A percentile compares a stretch with the other conserved stretches of the same genome.
Evolutionary conservation across 164 flowering plant genomes (phyloP).

Genomic region (Nelumbo lutea): DNA sequence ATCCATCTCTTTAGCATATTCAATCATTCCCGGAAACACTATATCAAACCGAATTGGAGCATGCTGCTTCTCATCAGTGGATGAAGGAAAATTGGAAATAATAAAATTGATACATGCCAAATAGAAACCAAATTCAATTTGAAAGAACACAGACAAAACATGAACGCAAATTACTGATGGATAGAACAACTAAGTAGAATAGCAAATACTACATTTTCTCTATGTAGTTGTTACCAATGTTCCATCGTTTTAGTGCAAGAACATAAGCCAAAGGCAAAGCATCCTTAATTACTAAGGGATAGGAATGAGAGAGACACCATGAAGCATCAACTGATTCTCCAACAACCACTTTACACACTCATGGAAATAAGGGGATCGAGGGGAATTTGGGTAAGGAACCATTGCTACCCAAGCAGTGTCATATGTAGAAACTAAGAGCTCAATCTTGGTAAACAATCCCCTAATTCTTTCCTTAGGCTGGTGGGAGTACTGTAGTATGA

Average conservation of each 20-base stretch:
- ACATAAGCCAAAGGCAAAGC: slow-evolving; percentile 62
- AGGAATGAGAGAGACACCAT: slow-evolving; percentile 56
- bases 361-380: slow-evolving; percentile 57
- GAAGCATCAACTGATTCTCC: slow-evolving; percentile 88
- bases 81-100: slow-evolving; percentile 43
- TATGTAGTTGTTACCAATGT: no score
- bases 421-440: slow-evolving; percentile 73
- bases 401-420: slow-evolving; percentile 99
- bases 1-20: slow-evolving; percentile 34
- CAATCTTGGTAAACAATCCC: slow-evolving; percentile 47
- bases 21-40: slow-evolving; percentile 71
- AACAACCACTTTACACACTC: slow-evolving; percentile 62
- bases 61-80: slow-evolving; percentile 40
- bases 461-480: slow-evolving; percentile 47
- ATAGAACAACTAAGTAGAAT: background rate
- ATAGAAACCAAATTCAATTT: background rate
- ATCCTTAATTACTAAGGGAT: slow-evolving; percentile 47
- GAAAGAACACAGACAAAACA: no score
- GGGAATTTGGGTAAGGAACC: slow-evolving; percentile 61
- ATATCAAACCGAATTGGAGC: slow-evolving; percentile 79
- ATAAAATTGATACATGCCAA: slow-evolving; percentile 56
- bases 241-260: no score
- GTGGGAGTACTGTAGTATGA: slow-evolving; percentile 26
- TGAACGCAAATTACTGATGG: no score
- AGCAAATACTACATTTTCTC: slow-evolving; percentile 45